Evolutionary conservation across 768 basidiomycete species (phyloP), one percentile per base, ranked within the genome.

Genomic region (Lactarius tabidus): DNA sequence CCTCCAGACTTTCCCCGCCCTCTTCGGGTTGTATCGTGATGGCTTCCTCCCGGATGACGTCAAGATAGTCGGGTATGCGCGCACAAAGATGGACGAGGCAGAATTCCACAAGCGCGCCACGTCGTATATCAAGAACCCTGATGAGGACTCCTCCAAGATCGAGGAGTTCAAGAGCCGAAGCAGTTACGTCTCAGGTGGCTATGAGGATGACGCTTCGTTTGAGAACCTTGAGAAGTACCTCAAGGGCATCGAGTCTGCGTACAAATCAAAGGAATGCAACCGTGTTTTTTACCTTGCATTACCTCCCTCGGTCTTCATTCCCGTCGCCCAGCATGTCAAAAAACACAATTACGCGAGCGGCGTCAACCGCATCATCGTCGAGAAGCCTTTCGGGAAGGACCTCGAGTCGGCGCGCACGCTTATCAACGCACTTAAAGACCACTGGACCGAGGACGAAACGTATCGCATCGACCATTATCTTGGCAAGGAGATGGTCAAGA

Each of bases 401-500:
- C 84, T 91, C 67, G 85, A 91, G 0, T 92, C 91, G 10, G 91
- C 90, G 62, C 84, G 90, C 57, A 82, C 84, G 66, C 87, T 99
- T 64, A 84, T 98, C 64, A 74, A 77, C 26, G 81, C 87, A 20
- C 82, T 99, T 76, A 95, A 93, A 79, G 74, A 86, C 69, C 86
- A 91, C 67, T 99, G 95, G 95, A 81, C 82, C 3, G 96, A 99
- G 77, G 93, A 98, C 33, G 97, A 99, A 80, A 98, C 95, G 12
- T 99, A 91, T 86, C 91, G 96, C 60, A 98, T 99, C 74, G 96
- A 99, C 77, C 96, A 99, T 75, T 99, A 99, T 76, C 89, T 99
- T 60, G 96, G 96, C 64, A 99, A 99, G 81, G 96, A 99, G 84
- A 98, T 99, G 96, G 93, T 98, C 74, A 99, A 99, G 83, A 99